These are phyloP conservation scores for Fomitopsis palustris DNA, from an alignment of 1,284 basidiomycete genomes.

Conservation along the genomic window DNA sequence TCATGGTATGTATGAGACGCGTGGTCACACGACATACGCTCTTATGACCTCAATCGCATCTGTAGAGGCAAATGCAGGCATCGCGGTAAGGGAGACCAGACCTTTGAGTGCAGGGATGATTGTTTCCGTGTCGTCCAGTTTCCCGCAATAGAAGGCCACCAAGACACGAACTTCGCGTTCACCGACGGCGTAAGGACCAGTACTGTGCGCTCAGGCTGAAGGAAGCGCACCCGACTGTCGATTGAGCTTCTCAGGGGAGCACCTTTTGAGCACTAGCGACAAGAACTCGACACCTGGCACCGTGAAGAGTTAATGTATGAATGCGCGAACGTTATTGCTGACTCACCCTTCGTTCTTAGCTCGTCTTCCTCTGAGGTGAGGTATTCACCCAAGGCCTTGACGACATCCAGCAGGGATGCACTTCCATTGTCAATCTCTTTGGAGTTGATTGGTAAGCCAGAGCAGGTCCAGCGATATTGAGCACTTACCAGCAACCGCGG, in stretches of 20 bases:
- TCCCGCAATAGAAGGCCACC: conserved; percentile 79
- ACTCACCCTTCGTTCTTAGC: conserved; percentile 73
- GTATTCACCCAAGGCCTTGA: conserved; percentile 84
- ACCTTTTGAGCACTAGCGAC: conserved; percentile 58
- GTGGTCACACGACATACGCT: conserved; percentile 47
- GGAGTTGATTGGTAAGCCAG: background rate
- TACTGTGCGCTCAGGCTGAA: background rate
- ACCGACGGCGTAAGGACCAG: conserved; percentile 7
- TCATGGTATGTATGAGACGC: background rate
- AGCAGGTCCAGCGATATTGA: background rate
- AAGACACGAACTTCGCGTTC: conserved; percentile 69
- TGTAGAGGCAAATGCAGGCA: conserved; percentile 65
- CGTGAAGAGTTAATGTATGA: conserved; percentile 4
- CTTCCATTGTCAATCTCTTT: conserved; percentile 68
- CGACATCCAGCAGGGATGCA: conserved; percentile 74
- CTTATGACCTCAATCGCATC: conserved; percentile 69
- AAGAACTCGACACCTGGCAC: conserved; percentile 72
- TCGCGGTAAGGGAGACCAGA: conserved; percentile 62
- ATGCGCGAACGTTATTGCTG: background rate
- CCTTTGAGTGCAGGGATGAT: conserved; percentile 76
- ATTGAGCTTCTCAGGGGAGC: conserved; percentile 67
- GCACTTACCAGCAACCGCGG: conserved; percentile 53
- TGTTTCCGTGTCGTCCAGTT: conserved; percentile 83
- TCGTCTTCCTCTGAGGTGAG: conserved; percentile 84
- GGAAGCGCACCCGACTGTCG: conserved; percentile 71